phyloP scores from a whole-genome alignment of 768 basidiomycete genomes.

The Suillus variegatus region DNA sequence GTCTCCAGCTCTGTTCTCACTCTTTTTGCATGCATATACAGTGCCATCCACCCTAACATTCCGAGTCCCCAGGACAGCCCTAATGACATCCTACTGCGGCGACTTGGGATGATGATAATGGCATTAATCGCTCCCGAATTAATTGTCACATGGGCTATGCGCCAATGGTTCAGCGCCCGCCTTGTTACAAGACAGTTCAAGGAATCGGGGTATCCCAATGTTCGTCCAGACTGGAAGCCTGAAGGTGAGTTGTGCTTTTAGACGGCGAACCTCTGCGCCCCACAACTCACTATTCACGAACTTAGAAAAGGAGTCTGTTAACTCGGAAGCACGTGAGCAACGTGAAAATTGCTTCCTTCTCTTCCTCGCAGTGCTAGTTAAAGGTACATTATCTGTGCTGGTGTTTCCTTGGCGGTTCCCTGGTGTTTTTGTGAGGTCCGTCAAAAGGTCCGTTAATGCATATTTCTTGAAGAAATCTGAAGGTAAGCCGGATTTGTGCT shows the following conservation, averaged over 20 bases:
- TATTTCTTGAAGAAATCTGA: neutral
- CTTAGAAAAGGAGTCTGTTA: neutral
- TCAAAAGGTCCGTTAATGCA: neutral
- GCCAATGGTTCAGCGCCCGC: slow-evolving; percentile 20
- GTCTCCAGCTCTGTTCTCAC: slow-evolving; percentile 26
- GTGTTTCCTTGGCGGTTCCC: neutral
- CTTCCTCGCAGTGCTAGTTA: neutral
- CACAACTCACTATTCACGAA: neutral
- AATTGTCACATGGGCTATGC: slow-evolving; percentile 19
- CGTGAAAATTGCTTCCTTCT: neutral
- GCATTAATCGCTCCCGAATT: slow-evolving; percentile 28
- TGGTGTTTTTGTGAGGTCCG: neutral
- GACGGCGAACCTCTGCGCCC: neutral
- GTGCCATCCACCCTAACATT: slow-evolving; percentile 29
- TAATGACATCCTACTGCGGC: neutral
- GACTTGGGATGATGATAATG: slow-evolving; percentile 14
- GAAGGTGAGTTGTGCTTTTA: neutral
- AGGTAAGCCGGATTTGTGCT: no score
- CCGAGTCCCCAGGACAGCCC: slow-evolving; percentile 6
- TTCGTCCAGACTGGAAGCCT: neutral
- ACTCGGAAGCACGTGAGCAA: neutral
- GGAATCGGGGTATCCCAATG: neutral
- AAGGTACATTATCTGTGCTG: neutral
- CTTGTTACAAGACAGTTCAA: neutral
- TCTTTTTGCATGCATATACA: slow-evolving; percentile 27